Evolutionary conservation across 441 rosid species (phyloP).

Genomic region (Mallotus japonicus): DNA sequence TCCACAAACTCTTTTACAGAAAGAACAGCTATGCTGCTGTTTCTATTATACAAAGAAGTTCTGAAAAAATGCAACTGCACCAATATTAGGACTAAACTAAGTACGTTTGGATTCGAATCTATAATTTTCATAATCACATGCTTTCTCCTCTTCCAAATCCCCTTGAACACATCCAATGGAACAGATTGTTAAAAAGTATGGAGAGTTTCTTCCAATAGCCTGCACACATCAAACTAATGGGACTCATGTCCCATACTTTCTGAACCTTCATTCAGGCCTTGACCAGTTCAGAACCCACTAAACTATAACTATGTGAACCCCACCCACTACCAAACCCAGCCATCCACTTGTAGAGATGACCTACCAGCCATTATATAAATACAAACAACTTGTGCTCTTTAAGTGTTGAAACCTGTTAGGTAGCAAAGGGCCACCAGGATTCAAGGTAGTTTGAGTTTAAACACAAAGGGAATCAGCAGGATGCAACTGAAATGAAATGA

Average conservation of each 20-base stretch:
- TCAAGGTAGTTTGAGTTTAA: not conserved
- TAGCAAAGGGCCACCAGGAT: not conserved
- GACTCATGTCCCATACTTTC: not conserved
- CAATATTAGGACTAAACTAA: not conserved
- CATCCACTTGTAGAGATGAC: slow-evolving; percentile 14
- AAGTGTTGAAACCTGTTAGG: slow-evolving; percentile 10
- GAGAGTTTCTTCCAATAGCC: not conserved
- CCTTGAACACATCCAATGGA: not conserved
- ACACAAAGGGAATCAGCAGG: not conserved
- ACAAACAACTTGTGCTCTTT: slow-evolving; percentile 12
- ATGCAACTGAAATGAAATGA: not conserved
- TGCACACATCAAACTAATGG: not conserved
- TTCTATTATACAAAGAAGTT: not conserved
- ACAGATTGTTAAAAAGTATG: not conserved
- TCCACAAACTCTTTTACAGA: not conserved
- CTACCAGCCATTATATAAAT: slow-evolving; percentile 17
- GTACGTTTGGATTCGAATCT: not conserved
- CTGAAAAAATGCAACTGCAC: not conserved
- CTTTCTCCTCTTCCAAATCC: not conserved
- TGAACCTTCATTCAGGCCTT: not conserved
- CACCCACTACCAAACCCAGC: slow-evolving; percentile 8
- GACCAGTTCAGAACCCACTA: slow-evolving; percentile 7
- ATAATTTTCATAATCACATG: not conserved
- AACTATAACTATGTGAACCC: slow-evolving; percentile 9
- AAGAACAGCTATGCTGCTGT: not conserved